Evolutionary conservation across 2,329 filamentous ascomycete genomes (phyloP).

Genomic region (Leptographium lundbergii): DNA sequence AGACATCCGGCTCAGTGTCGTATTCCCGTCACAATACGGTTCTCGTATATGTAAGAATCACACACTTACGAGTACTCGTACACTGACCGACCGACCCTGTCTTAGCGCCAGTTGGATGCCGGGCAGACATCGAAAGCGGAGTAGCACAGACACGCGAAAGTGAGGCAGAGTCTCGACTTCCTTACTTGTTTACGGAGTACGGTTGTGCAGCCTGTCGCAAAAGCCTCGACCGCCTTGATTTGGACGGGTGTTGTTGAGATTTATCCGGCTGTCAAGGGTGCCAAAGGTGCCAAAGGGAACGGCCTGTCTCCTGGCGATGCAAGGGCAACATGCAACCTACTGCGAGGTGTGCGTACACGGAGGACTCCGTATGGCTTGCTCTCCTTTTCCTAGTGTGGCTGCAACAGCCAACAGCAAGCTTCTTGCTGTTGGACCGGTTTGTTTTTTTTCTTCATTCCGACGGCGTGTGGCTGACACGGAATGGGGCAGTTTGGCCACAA

Average conservation of each 20-base stretch:
- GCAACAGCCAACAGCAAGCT: too few species aligned
- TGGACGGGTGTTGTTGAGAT: background rate
- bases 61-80: background rate
- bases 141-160: background rate
- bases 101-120: background rate
- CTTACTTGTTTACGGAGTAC: background rate
- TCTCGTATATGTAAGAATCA: background rate
- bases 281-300: background rate
- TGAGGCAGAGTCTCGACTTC: background rate
- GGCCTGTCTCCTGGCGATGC: background rate
- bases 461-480: background rate
- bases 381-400: too few species aligned
- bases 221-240: background rate
- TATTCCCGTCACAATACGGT: background rate
- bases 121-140: background rate
- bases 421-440: too few species aligned
- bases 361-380: too few species aligned
- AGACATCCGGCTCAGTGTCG: background rate
- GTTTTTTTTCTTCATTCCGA: background rate
- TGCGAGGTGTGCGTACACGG: too few species aligned
- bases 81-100: background rate
- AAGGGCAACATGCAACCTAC: background rate
- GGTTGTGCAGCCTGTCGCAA: background rate
- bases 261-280: background rate
- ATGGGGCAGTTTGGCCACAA: too few species aligned